Evolutionary conservation across 1,284 basidiomycete species (phyloP), one percentile per base, ranked within the genome.

Genomic region (Violaceomyces palustris): DNA sequence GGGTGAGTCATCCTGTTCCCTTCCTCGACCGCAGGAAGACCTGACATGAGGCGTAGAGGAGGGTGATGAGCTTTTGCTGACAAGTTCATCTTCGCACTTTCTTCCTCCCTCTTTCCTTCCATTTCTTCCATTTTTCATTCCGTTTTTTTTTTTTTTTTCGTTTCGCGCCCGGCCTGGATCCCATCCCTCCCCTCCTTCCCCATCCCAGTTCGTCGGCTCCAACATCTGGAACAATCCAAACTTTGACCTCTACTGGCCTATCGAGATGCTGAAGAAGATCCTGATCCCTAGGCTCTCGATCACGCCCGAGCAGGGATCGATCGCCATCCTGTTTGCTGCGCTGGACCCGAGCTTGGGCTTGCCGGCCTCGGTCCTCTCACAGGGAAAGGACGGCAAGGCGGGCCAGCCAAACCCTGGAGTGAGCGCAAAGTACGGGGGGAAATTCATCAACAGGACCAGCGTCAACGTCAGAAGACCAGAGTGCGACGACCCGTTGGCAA

Each of bases 181-280:
- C n/a, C n/a, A n/a, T n/a, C n/a, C n/a, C n/a, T n/a, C 14, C 7
- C 19, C 36, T 10, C 35, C 39, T 25, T 41, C 39, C 37, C 8
- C 15, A 21, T 4, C 28, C 19, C 28, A 37, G 8, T 61, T 61
- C 21, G 57, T 64, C 1, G 58, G 53, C 3, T 34, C 34, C 29
- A 64, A 60, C 34, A 55, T 68, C 17, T 66, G 64, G 61, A 26
- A 45, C 46, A 51, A 46, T 30, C 60, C 51, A 0, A 45, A 57
- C 24, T 32, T 23, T 11, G 35, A 26, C 18, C 17, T 35, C 4
- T 34, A 39, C 3, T 38, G 22, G 22, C 23, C 26, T 3, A 5
- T 52, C 17, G 27, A 35, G 6, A 2, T 21, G 3, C 11, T 51
- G 25, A 12, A 65, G 10, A 11, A 46, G 14, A 6, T 25, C 1